Conservation (phyloP, 371 early-diverging fungal species). For the Furculomyces boomerangus region DNA sequence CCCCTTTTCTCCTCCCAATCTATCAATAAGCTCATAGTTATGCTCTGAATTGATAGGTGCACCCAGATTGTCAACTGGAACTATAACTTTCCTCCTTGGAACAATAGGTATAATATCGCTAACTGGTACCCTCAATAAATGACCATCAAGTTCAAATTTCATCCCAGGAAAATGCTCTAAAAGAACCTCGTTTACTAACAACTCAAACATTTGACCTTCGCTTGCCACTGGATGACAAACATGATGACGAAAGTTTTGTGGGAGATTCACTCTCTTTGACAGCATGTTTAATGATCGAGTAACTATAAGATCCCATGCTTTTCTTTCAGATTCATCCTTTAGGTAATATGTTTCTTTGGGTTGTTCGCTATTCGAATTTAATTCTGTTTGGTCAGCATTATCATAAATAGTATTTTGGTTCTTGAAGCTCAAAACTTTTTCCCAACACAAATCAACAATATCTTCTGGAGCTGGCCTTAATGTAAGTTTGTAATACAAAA, state of each 20-base stretch:
- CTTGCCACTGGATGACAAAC: not conserved
- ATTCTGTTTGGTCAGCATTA: too few relatives aligned
- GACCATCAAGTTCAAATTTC: slow-evolving; percentile 39
- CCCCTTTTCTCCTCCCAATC: slow-evolving; percentile 29
- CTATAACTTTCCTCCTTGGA: slow-evolving; percentile 45
- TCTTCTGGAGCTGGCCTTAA: not conserved
- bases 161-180: slow-evolving; percentile 24
- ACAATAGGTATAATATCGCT: slow-evolving; percentile 37
- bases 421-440: not conserved
- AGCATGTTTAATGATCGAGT: not conserved
- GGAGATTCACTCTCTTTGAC: not conserved
- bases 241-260: not conserved
- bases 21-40: slow-evolving; percentile 26
- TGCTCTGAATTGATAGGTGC: slow-evolving; percentile 38
- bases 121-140: slow-evolving; percentile 35
- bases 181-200: slow-evolving; percentile 5
- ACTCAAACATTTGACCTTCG: slow-evolving; percentile 1
- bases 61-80: slow-evolving; percentile 45
- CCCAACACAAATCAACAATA: not conserved
- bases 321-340: not conserved
- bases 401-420: too few relatives aligned
- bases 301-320: not conserved
- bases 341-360: too few relatives aligned
- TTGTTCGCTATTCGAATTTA: too few relatives aligned
- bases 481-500: not conserved